These are phyloP conservation scores for Cronartium quercuum DNA, from an alignment of 1,284 basidiomycete genomes.

Conservation along the genomic window DNA sequence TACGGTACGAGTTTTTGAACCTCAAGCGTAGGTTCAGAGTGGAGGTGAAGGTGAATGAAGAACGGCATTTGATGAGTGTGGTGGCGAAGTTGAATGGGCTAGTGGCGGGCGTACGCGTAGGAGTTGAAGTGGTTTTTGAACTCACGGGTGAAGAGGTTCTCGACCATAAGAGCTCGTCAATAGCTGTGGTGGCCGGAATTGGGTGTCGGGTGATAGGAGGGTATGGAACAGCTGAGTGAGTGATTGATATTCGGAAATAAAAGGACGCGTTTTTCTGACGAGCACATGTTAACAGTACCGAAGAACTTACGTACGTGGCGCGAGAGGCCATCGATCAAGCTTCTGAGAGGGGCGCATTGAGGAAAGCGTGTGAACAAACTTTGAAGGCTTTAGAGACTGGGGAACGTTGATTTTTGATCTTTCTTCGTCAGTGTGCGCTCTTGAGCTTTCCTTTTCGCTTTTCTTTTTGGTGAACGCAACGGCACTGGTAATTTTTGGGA, in stretches of 20 bases:
- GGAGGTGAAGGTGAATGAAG: neutral
- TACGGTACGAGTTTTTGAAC: conserved; percentile 20
- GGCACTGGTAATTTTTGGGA: too few species aligned
- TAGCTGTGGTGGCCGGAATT: neutral
- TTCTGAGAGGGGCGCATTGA: conserved; percentile 1
- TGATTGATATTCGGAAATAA: neutral
- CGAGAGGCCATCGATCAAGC: conserved; percentile 13
- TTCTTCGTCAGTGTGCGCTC: neutral
- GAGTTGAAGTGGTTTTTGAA: conserved; percentile 8
- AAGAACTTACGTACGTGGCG: conserved; percentile 6
- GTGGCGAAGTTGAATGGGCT: neutral
- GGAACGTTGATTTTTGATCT: neutral
- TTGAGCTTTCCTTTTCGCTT: neutral
- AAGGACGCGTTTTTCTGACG: neutral
- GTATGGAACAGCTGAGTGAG: conserved; percentile 6
- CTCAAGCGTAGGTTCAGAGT: conserved; percentile 4
- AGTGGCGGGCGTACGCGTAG: neutral
- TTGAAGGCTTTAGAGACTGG: neutral
- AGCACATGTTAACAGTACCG: neutral
- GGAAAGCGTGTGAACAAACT: conserved; percentile 12
- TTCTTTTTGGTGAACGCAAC: neutral
- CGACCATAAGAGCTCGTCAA: neutral
- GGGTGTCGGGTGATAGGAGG: conserved; percentile 8
- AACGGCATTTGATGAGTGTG: conserved; percentile 1
- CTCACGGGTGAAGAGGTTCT: conserved; percentile 27